A percentile compares a stretch with the other conserved stretches of the same genome.
These are phyloP conservation scores for Fusarium zealandicum DNA, from an alignment of 2,329 filamentous ascomycete genomes.

Conservation along the genomic window DNA sequence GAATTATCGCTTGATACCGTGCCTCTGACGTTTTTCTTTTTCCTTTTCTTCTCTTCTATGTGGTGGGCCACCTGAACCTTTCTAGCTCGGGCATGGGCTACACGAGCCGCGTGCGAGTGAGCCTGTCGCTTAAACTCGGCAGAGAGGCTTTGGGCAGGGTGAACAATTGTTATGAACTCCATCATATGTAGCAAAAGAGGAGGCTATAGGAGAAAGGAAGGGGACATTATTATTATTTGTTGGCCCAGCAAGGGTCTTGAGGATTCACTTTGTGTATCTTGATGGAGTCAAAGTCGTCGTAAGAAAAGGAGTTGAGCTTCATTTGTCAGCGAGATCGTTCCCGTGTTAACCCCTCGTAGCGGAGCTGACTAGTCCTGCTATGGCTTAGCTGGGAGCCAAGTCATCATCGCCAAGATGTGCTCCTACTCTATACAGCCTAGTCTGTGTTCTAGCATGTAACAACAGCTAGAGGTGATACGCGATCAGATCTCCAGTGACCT, in stretches of 20 bases:
- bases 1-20: neutral
- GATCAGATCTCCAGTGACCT: slow-evolving; percentile 25
- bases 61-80: neutral
- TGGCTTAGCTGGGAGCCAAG: too few relatives aligned
- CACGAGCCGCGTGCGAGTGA: slow-evolving; percentile 25
- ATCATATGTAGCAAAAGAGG: neutral
- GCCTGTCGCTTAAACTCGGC: slow-evolving; percentile 8
- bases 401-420: slow-evolving; percentile 19
- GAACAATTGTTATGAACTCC: slow-evolving; percentile 19
- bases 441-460: neutral
- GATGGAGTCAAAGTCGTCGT: too few relatives aligned
- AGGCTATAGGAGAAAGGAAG: neutral
- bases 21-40: too few relatives aligned
- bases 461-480: slow-evolving; percentile 26
- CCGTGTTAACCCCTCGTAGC: too few relatives aligned
- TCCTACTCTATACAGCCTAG: slow-evolving; percentile 24
- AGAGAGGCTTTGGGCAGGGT: slow-evolving; percentile 1
- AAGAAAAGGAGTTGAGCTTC: neutral
- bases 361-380: too few relatives aligned
- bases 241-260: too few relatives aligned
- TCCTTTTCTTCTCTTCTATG: neutral
- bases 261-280: too few relatives aligned
- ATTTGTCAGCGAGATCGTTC: slow-evolving; percentile 17
- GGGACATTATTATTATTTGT: neutral
- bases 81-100: slow-evolving; percentile 16